Evolutionary conservation across 2,329 filamentous ascomycete genomes (phyloP), one percentile per base, ranked within the genome.

Genomic region (Stachybotrys chartarum): DNA sequence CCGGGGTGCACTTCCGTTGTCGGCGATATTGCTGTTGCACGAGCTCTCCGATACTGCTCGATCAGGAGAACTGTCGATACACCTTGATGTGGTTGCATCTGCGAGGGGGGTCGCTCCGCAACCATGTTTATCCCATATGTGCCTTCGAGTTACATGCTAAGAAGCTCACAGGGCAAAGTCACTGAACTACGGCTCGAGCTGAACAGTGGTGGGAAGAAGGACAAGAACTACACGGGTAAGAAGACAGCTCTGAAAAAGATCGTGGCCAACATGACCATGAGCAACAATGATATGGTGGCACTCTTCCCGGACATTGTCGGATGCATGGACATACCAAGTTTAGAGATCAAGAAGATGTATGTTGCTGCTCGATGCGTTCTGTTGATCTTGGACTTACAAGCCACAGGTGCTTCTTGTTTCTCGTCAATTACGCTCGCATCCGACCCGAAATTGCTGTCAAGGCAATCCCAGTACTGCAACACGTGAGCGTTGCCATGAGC

Each of bases 181-280:
- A 92, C 93, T 59, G 94, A 99, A 83, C 81, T 99, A 69, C 91
- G 94, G 72, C 84, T 89, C 70, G 94, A 99, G 79, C 84, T 99
- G 70, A 92, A 91, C 74, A 90, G 87, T 73, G 91, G 91, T 70
- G 88, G 90, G 63, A 97, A 96, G 80, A 99, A 97, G 78, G 94
- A 99, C 78, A 97, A 97, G 82, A 96, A 95, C 75, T 88, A 91
- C 75, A 83, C 87, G 49, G 85, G 85, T 62, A 99, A 97, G 81
- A 97, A 97, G 83, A 95, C 97, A 68, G 92, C 94, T 11, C 81
- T 99, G 60, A 99, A 99, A 82, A 97, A 97, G 81, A 97, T 99
- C 64, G 94, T 99, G 65, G 94, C 94, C 70, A 99, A 99, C 71
- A 99, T 99, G 94, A 99, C 94, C 61, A 99, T 99, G 94, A 97